Evolutionary conservation across 1,284 basidiomycete species (phyloP).

Genomic region (Apiotrichum porosum): DNA sequence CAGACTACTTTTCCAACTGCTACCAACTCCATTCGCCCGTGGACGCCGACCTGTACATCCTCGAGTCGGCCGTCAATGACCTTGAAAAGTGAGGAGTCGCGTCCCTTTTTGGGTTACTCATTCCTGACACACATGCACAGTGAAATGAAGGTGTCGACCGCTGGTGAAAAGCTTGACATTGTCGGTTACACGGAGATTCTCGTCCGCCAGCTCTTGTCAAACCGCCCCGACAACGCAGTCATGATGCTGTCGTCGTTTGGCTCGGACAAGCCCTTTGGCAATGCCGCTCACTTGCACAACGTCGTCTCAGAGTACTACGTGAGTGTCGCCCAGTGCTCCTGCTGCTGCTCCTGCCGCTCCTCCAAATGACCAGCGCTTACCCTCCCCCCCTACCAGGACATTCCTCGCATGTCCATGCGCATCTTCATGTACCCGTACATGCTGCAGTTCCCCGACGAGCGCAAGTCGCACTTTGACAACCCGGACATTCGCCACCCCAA

Average conservation of each 20-base stretch:
- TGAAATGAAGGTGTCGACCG: neutral
- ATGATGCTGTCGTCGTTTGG: conserved; percentile 4
- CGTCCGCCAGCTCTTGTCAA: conserved; percentile 1
- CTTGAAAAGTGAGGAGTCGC: neutral
- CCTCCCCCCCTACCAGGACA: conserved; percentile 7
- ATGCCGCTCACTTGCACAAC: conserved; percentile 2
- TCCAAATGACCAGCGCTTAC: no score
- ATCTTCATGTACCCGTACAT: conserved; percentile 7
- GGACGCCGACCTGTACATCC: conserved; percentile 5
- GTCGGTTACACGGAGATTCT: conserved; percentile 4
- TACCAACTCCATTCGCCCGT: conserved; percentile 2
- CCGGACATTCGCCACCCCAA: conserved; percentile 3
- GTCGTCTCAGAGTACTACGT: conserved; percentile 1
- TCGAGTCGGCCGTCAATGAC: conserved; percentile 10
- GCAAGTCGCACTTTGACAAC: neutral
- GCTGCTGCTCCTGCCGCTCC: no score
- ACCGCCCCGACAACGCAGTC: neutral
- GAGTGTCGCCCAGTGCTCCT: neutral
- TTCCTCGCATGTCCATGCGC: conserved; percentile 7
- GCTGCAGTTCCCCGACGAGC: conserved; percentile 2
- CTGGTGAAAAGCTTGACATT: neutral
- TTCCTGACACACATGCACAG: neutral
- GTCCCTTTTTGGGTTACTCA: no score
- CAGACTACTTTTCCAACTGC: conserved; percentile 9
- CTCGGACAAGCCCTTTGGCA: neutral